Conservation (phyloP, 2,329 filamentous ascomycete species). For the Cercospora sp. region DNA sequence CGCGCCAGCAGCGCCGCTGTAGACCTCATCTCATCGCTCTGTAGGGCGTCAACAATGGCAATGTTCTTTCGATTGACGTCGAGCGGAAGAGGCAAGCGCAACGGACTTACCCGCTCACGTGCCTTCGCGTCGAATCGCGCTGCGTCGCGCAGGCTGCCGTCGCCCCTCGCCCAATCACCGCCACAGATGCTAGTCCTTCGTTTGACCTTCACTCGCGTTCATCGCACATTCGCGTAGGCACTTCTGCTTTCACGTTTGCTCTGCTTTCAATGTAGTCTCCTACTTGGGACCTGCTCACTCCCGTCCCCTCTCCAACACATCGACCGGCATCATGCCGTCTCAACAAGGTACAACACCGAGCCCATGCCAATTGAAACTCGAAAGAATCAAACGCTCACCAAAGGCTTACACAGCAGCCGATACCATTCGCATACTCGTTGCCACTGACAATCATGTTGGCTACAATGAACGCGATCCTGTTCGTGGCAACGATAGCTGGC, state of each 20-base stretch:
- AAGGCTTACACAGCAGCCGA: constrained; percentile 58
- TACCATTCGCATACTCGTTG: constrained; percentile 89
- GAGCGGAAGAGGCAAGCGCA: constrained; percentile 21
- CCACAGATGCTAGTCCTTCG: neutral
- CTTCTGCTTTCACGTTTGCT: neutral
- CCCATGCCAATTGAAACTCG: constrained; percentile 3
- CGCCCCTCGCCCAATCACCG: neutral
- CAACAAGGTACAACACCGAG: constrained; percentile 10
- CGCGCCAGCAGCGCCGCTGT: constrained; percentile 53
- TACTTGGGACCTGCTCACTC: neutral
- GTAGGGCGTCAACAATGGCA: neutral
- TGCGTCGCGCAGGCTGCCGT: constrained; percentile 6
- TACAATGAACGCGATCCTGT: constrained; percentile 91
- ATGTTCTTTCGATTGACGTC: constrained; percentile 13
- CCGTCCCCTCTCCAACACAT: neutral
- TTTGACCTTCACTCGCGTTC: constrained; percentile 1
- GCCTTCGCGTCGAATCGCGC: neutral
- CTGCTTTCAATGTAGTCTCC: neutral
- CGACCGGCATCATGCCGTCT: constrained; percentile 10
- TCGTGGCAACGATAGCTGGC: constrained; percentile 97
- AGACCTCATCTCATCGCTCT: constrained; percentile 33
- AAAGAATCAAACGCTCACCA: constrained; percentile 12
- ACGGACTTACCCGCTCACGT: constrained; percentile 5
- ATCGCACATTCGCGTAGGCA: neutral
- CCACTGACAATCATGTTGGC: constrained; percentile 97